Evolutionary conservation across 495 filamentous ascomycete genomes (phyloP).

Genomic region (Daldinia loculata): DNA sequence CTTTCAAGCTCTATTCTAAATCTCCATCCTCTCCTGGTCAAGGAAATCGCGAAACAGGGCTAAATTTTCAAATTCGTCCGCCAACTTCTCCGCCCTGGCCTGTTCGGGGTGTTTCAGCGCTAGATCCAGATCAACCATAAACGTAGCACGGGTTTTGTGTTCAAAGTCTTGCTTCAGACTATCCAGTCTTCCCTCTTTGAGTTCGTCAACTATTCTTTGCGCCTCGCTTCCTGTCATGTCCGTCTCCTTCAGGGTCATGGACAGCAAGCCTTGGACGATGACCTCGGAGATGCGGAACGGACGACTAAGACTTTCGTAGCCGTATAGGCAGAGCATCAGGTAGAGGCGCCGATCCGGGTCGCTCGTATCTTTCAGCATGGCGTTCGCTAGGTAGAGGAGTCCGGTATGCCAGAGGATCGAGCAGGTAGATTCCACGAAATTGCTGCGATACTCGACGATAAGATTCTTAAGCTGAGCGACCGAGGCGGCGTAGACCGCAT

Average conservation of each 20-base stretch:
- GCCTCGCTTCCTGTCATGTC: conserved; percentile 32
- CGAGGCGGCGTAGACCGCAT: conserved; percentile 37
- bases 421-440: conserved; percentile 28
- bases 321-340: conserved; percentile 42
- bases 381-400: conserved; percentile 44
- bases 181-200: conserved; percentile 27
- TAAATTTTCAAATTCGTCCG: conserved; percentile 29
- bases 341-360: conserved; percentile 42
- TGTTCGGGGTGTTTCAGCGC: conserved; percentile 29
- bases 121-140: conserved; percentile 39
- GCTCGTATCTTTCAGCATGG: conserved; percentile 24
- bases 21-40: conserved; percentile 32
- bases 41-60: conserved; percentile 39
- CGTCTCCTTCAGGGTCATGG: conserved; percentile 38
- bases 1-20: background rate
- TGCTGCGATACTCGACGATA: conserved; percentile 39
- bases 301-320: conserved; percentile 38
- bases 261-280: conserved; percentile 35
- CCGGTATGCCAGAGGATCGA: conserved; percentile 46
- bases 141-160: conserved; percentile 30
- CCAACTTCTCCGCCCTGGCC: conserved; percentile 38
- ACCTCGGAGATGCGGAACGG: conserved; percentile 37
- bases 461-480: conserved; percentile 43
- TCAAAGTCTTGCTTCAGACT: conserved; percentile 7
- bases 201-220: conserved; percentile 27